A percentile compares a stretch with the other conserved stretches of the same genome.
Evolutionary conservation across 768 basidiomycete genomes (phyloP).

Genomic region (Peribolospora baueri): DNA sequence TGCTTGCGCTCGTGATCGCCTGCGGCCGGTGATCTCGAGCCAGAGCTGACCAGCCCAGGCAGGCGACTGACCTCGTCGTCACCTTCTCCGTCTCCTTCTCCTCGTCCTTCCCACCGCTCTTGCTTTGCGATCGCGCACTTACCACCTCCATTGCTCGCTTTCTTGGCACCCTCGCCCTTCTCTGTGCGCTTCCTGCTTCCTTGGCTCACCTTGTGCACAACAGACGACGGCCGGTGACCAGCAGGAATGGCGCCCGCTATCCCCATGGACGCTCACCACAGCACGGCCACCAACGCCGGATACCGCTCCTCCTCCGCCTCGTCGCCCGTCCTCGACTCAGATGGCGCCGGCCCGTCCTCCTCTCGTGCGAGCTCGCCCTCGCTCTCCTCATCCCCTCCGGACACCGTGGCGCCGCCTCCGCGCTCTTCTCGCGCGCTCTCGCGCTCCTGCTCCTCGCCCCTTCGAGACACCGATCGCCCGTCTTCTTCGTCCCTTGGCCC

Average conservation of each 20-base stretch:
- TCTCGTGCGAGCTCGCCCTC: too few relatives aligned
- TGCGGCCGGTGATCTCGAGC: too few relatives aligned
- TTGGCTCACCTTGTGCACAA: conserved; percentile 9
- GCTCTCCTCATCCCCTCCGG: too few relatives aligned
- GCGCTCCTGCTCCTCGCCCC: too few relatives aligned
- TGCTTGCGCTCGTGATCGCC: too few relatives aligned
- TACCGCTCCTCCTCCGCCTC: neutral
- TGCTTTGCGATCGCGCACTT: neutral
- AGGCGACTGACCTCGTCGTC: neutral
- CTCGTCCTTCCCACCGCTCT: neutral
- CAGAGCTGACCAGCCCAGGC: too few relatives aligned
- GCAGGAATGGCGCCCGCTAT: conserved; percentile 13
- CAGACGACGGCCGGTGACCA: conserved; percentile 10
- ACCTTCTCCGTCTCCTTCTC: neutral
- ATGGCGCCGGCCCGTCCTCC: too few relatives aligned
- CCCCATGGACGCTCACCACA: conserved; percentile 32
- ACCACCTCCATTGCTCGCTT: neutral
- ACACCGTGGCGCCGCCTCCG: too few relatives aligned
- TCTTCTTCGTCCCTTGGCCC: too few relatives aligned
- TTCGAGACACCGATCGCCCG: too few relatives aligned
- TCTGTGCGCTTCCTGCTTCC: neutral
- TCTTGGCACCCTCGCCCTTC: neutral
- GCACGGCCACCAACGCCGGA: neutral
- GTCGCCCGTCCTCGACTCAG: too few relatives aligned
- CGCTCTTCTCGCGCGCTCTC: too few relatives aligned